Conservation (phyloP, 208 protist species). For the Acanthamoeba castellanii region DNA sequence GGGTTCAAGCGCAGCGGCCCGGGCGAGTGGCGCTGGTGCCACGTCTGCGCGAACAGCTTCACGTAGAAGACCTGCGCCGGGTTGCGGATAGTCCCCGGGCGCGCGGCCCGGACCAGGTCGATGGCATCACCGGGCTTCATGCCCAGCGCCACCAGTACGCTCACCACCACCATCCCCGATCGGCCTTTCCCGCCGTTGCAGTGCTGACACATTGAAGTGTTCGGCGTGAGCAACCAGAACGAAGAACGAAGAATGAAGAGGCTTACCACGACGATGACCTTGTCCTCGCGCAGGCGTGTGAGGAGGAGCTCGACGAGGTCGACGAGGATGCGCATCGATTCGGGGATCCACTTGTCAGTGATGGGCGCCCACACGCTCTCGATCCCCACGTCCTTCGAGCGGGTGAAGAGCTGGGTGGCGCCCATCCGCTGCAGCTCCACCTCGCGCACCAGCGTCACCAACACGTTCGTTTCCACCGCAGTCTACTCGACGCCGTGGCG, state of each 20-base stretch:
- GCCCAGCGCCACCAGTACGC: slow-evolving; percentile 42
- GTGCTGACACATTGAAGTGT: not conserved
- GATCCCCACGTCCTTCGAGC: not conserved
- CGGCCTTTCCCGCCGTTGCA: slow-evolving; percentile 46
- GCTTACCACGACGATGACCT: slow-evolving; percentile 47
- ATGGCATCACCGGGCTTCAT: slow-evolving; percentile 22
- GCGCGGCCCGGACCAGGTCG: slow-evolving; percentile 2
- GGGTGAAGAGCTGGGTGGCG: slow-evolving; percentile 8
- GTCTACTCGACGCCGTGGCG: not conserved
- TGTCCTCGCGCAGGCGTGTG: not conserved
- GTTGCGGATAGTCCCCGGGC: slow-evolving; percentile 27
- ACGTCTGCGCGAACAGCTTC: slow-evolving; percentile 16
- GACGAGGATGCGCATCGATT: slow-evolving; percentile 9
- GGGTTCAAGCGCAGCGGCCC: not conserved
- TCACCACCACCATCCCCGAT: slow-evolving; percentile 63
- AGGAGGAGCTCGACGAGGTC: slow-evolving; percentile 1
- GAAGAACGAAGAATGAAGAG: not conserved
- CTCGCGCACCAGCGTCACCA: slow-evolving; percentile 48
- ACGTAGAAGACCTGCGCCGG: slow-evolving; percentile 54
- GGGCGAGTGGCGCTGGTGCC: slow-evolving; percentile 8
- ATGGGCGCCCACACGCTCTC: slow-evolving; percentile 55
- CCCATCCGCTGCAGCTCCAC: slow-evolving; percentile 38
- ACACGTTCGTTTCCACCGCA: not conserved
- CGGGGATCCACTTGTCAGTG: slow-evolving; percentile 46
- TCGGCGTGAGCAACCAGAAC: not conserved